Percentiles rank a stretch among this genome's conserved stretches.
These are phyloP conservation scores for Candida ovalis DNA, from an alignment of 805 yeast species.

Conservation along the genomic window DNA sequence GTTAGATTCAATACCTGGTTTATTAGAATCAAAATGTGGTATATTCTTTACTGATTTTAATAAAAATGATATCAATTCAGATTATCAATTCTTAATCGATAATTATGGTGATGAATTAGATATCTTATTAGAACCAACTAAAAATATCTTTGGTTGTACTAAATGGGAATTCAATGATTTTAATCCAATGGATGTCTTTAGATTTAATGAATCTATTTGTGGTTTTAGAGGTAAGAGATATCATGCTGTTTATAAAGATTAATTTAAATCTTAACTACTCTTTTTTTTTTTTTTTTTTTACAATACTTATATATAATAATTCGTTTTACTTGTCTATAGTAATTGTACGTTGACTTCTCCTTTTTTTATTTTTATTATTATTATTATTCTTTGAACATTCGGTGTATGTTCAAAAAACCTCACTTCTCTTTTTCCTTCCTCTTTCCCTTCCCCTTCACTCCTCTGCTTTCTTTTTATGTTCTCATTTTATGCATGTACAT, in stretches of 20 bases:
- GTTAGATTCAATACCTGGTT: conserved; percentile 80
- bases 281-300: background rate
- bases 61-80: conserved; percentile 64
- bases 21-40: conserved; percentile 91
- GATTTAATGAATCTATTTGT: conserved; percentile 83
- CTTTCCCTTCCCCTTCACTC: background rate
- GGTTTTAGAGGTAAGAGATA: conserved; percentile 96
- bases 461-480: background rate
- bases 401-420: no score
- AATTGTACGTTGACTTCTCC: no score
- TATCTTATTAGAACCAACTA: conserved; percentile 67
- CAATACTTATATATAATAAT: background rate
- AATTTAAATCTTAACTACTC: no score
- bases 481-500: background rate
- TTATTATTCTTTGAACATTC: no score
- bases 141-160: conserved; percentile 76
- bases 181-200: conserved; percentile 91
- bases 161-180: conserved; percentile 93
- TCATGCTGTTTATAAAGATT: conserved; percentile 58
- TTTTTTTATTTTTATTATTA: no score
- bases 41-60: conserved; percentile 88
- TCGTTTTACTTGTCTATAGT: background rate
- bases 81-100: conserved; percentile 63
- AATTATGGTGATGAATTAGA: conserved; percentile 76
- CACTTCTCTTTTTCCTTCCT: no score